A percentile compares a stretch with the other conserved stretches of the same genome.
Evolutionary conservation across 2,329 filamentous ascomycete genomes (phyloP).

Genomic region (Aspergillus flavus): DNA sequence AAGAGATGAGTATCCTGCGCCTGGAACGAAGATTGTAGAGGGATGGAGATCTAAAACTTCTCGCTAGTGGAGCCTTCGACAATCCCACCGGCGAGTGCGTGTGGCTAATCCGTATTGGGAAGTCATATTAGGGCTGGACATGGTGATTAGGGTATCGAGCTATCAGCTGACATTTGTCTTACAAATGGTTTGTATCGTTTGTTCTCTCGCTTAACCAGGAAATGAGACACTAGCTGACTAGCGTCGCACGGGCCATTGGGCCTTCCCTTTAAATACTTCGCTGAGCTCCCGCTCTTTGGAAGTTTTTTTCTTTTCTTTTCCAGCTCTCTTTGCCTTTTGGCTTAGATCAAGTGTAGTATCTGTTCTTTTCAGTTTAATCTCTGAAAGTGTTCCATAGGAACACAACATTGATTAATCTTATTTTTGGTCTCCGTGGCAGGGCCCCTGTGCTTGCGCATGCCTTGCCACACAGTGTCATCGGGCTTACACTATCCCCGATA

Average conservation of each 20-base stretch:
- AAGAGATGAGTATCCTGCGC: conserved; percentile 93
- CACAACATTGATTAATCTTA: conserved; percentile 79
- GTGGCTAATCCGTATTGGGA: conserved; percentile 27
- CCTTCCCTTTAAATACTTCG: conserved; percentile 34
- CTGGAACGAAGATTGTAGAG: conserved; percentile 38
- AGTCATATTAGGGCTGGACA: conserved; percentile 16
- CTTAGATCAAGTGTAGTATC: conserved; percentile 96
- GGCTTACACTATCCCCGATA: conserved; percentile 74
- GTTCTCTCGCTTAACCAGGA: conserved; percentile 16
- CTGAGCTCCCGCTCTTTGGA: conserved; percentile 27
- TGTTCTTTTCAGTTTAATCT: conserved; percentile 98
- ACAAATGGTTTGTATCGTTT: background rate
- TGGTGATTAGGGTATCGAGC: conserved; percentile 22
- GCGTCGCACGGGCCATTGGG: conserved; percentile 21
- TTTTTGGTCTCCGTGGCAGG: conserved; percentile 64
- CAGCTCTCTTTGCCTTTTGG: conserved; percentile 60
- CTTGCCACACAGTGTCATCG: conserved; percentile 68
- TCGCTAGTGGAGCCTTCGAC: conserved; percentile 31
- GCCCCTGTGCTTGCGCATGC: conserved; percentile 75
- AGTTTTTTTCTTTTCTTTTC: conserved; percentile 49
- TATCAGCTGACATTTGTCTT: conserved; percentile 12
- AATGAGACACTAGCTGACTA: conserved; percentile 22
- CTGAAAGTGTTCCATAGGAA: conserved; percentile 76
- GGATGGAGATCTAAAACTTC: conserved; percentile 26
- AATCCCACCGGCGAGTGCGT: conserved; percentile 27